phyloP scores from a whole-genome alignment of 2,329 filamentous ascomycete species.

The Lachnellula subtilissima region DNA sequence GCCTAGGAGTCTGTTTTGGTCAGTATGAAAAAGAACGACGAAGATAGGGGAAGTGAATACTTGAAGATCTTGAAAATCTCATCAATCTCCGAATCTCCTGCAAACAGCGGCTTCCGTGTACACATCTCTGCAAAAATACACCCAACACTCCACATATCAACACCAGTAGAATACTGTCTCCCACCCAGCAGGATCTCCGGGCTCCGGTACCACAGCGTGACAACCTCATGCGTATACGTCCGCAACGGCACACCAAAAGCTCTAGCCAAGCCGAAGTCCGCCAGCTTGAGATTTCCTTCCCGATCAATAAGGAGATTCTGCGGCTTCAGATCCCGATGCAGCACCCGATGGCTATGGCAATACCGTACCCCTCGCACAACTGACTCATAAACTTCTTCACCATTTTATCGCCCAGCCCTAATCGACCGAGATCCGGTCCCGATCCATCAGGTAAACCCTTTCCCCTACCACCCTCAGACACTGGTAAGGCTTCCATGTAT shows the following conservation, averaged over 20 bases:
- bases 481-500: slow-evolving; percentile 88
- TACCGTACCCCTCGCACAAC: slow-evolving; percentile 76
- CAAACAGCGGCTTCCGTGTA: slow-evolving; percentile 86
- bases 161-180: slow-evolving; percentile 86
- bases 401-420: slow-evolving; percentile 74
- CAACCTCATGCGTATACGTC: slow-evolving; percentile 93
- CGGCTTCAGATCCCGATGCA: slow-evolving; percentile 86
- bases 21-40: slow-evolving; percentile 13
- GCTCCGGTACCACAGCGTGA: slow-evolving; percentile 88
- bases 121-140: slow-evolving; percentile 98
- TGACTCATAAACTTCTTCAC: slow-evolving; percentile 93
- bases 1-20: slow-evolving; percentile 60
- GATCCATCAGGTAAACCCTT: slow-evolving; percentile 79
- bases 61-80: slow-evolving; percentile 95
- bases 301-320: slow-evolving; percentile 85
- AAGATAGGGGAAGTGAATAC: slow-evolving; percentile 41
- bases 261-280: slow-evolving; percentile 83
- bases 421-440: slow-evolving; percentile 54
- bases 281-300: slow-evolving; percentile 84
- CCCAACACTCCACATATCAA: slow-evolving; percentile 94
- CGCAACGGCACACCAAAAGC: slow-evolving; percentile 87
- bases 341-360: slow-evolving; percentile 81
- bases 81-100: slow-evolving; percentile 87
- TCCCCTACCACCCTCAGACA: slow-evolving; percentile 77
- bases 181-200: slow-evolving; percentile 88